These are phyloP conservation scores for Flaveria trinervia DNA, from an alignment of 129 eudicot species.

Conservation along the genomic window DNA sequence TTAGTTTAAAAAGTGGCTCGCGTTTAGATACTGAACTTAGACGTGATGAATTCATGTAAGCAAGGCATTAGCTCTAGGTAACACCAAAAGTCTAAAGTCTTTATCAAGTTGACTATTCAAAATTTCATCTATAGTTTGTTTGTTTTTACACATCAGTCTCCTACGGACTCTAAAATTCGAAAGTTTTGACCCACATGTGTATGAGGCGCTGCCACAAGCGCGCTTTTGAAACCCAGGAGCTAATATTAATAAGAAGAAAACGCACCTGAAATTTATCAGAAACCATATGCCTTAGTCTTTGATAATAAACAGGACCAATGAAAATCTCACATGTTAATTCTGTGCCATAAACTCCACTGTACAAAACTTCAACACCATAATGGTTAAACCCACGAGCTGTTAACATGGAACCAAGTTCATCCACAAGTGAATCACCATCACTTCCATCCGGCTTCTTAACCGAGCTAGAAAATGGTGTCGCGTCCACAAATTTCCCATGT, in stretches of 20 bases:
- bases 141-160: too few relatives aligned
- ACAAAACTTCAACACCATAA: constrained; percentile 75
- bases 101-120: too few relatives aligned
- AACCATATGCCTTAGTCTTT: constrained; percentile 94
- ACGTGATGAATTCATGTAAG: too few relatives aligned
- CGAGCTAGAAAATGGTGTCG: constrained; percentile 71
- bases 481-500: constrained; percentile 74
- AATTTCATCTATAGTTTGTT: too few relatives aligned
- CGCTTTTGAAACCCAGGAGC: too few relatives aligned
- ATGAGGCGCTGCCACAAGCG: too few relatives aligned
- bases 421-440: constrained; percentile 60
- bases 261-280: constrained; percentile 93
- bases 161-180: too few relatives aligned
- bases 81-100: too few relatives aligned
- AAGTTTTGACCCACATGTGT: too few relatives aligned
- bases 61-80: too few relatives aligned
- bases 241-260: not conserved
- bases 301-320: constrained; percentile 97
- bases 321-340: constrained; percentile 85
- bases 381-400: constrained; percentile 62
- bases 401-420: constrained; percentile 81
- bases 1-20: not conserved
- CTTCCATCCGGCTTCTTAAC: constrained; percentile 46
- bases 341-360: constrained; percentile 89
- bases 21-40: too few relatives aligned